These are phyloP conservation scores for Candida dubliniensis DNA, from an alignment of 1,139 yeast species.

Conservation along the genomic window DNA sequence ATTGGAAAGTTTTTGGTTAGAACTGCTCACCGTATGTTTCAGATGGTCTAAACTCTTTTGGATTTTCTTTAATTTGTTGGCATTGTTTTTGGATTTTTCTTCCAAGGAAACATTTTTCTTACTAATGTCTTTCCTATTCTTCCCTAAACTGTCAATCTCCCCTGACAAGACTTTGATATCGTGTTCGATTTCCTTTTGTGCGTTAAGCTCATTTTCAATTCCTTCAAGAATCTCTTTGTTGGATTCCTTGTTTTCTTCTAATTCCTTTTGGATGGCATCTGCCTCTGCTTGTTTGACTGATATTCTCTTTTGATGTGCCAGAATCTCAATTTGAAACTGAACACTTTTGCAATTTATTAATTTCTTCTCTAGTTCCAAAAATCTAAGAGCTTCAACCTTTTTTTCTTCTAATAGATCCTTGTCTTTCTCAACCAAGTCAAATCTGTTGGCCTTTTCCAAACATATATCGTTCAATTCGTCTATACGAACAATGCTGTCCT, in stretches of 20 bases:
- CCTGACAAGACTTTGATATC: constrained; percentile 30
- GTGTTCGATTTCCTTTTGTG: constrained; percentile 31
- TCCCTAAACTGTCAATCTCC: constrained; percentile 24
- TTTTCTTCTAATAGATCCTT: constrained; percentile 66
- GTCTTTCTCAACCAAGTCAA: constrained; percentile 78
- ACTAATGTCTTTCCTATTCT: constrained; percentile 33
- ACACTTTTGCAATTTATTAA: constrained; percentile 55
- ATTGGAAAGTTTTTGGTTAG: constrained; percentile 47
- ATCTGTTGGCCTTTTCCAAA: constrained; percentile 76
- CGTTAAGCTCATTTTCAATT: constrained; percentile 26
- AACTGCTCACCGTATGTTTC: constrained; percentile 38
- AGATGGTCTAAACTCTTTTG: constrained; percentile 47
- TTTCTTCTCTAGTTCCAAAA: constrained; percentile 64
- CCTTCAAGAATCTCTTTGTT: constrained; percentile 44
- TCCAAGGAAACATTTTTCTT: constrained; percentile 65
- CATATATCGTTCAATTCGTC: constrained; percentile 77
- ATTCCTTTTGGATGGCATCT: constrained; percentile 39
- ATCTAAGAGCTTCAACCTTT: constrained; percentile 69
- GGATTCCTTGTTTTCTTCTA: constrained; percentile 49
- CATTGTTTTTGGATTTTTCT: constrained; percentile 69
- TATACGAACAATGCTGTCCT: constrained; percentile 56
- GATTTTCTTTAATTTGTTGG: constrained; percentile 59
- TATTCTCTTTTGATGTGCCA: constrained; percentile 41
- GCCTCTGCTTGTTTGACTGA: constrained; percentile 35
- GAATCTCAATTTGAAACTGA: constrained; percentile 55